These are phyloP conservation scores for Entonaema liquescens DNA, from an alignment of 495 filamentous ascomycete genomes.

Conservation along the genomic window DNA sequence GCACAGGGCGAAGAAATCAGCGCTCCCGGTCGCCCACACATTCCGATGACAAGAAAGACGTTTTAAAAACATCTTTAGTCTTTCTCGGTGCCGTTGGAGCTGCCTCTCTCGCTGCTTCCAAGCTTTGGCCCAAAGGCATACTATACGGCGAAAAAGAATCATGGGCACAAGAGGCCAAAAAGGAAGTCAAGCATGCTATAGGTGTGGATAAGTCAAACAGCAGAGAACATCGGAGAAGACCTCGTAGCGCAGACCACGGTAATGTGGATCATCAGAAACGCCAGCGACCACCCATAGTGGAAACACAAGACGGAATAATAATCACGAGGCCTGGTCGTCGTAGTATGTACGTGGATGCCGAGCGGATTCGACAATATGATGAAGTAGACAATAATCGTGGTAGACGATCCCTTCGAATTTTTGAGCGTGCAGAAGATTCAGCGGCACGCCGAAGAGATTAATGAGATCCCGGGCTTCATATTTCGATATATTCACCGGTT, in stretches of 20 bases:
- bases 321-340: constrained; percentile 7
- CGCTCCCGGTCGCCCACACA: constrained; percentile 8
- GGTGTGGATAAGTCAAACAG: neutral
- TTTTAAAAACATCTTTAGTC: constrained; percentile 46
- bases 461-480: neutral
- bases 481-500: neutral
- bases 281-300: constrained; percentile 2
- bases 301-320: constrained; percentile 14
- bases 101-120: constrained; percentile 48
- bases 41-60: constrained; percentile 13
- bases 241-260: neutral
- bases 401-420: neutral
- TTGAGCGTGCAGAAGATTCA: constrained; percentile 4
- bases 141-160: constrained; percentile 51
- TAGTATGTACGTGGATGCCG: constrained; percentile 8
- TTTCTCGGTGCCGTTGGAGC: constrained; percentile 53
- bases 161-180: constrained; percentile 33
- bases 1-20: neutral
- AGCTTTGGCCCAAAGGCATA: constrained; percentile 54
- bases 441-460: neutral
- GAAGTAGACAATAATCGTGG: neutral
- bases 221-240: constrained; percentile 4
- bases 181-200: constrained; percentile 23
- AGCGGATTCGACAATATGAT: neutral
- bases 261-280: constrained; percentile 4